Base-by-base conservation (phyloP, 495 filamentous ascomycete genomes). In the Sordaria brevicollis region DNA sequence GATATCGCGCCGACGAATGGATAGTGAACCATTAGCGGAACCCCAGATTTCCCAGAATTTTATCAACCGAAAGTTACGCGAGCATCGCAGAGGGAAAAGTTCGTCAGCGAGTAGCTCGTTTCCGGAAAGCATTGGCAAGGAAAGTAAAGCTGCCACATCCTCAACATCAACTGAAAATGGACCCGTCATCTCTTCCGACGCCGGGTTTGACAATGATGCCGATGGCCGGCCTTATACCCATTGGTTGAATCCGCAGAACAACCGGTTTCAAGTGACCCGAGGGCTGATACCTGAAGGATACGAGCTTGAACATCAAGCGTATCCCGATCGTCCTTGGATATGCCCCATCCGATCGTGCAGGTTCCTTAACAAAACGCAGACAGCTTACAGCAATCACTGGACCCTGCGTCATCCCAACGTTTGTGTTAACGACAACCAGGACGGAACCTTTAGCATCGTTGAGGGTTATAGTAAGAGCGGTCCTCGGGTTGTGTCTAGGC, bases 311-410 rank as follows among this genome's bases (percentile, higher is more conserved):
- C 15, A 3, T 62, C 5, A 67, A 25, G 69, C 65, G 1, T 33
- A 21, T 15, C 67, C 66, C 21, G 19, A 43, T 19, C 65, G 71
- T 5, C 71, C 68, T 0, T 74, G 68, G 68, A 65, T 74, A 9
- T 74, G 73, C 49, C 73, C 73, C 19, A 33, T 74, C 37, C 68
- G 73, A 25, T 69, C 73, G 1, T 74, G 73, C 65, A 15, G 73
- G 25, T 11, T 33, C 10, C 65, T 41, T 13, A 69, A 37, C 43
- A 72, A 34, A 21, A 10, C n/a, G 9, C 29, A 49, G 33, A 8
- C 3, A 17, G 25, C 21, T n/a, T 49, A 71, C 2, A 69, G 71
- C 10, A 34, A 13, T 21, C 73, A 74, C 41, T 74, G 72, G 36
- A 65, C 15, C 8, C 37, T 71, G 62, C 31, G 33, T 41, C 21